These are phyloP conservation scores for Violaceomyces palustris DNA, from an alignment of 1,284 basidiomycete genomes.

Conservation along the genomic window DNA sequence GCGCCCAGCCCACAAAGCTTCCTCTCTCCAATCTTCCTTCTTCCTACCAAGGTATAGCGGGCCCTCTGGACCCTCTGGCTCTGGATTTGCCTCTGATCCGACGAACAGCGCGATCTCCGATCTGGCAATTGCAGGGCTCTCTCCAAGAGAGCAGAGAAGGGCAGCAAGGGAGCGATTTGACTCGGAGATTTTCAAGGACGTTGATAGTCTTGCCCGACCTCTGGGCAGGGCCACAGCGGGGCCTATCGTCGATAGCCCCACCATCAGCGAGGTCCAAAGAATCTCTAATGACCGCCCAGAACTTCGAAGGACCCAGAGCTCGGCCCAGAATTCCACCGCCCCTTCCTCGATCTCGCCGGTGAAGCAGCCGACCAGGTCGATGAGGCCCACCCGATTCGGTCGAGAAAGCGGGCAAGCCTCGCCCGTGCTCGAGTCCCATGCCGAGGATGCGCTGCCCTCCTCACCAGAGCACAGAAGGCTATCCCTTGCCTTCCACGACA, in stretches of 20 bases:
- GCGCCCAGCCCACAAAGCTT: slow-evolving; percentile 15
- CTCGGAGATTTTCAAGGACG: slow-evolving; percentile 33
- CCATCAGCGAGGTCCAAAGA: slow-evolving; percentile 11
- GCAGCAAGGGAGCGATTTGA: slow-evolving; percentile 44
- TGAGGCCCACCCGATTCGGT: too few species aligned
- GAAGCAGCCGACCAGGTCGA: too few species aligned
- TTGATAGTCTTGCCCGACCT: slow-evolving; percentile 7
- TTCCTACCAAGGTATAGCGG: slow-evolving; percentile 21
- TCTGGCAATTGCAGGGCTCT: slow-evolving; percentile 15
- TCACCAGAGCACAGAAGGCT: too few species aligned
- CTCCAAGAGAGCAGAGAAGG: slow-evolving; percentile 25
- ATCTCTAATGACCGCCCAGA: slow-evolving; percentile 17
- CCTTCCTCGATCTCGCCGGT: slow-evolving; percentile 21
- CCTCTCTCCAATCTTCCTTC: slow-evolving; percentile 28
- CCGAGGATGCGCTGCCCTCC: too few species aligned
- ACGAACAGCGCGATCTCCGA: slow-evolving; percentile 19
- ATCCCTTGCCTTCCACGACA: too few species aligned
- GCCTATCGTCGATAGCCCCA: slow-evolving; percentile 11
- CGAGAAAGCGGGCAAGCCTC: neutral
- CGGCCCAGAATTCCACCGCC: slow-evolving; percentile 9
- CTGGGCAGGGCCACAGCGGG: slow-evolving; percentile 2
- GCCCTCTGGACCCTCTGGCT: slow-evolving; percentile 12
- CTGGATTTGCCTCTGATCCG: slow-evolving; percentile 20
- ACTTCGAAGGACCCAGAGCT: slow-evolving; percentile 20
- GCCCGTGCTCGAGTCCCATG: too few species aligned